Evolutionary conservation across 345 rosid genomes (phyloP), one percentile per base, ranked within the genome.

Genomic region (Eutrema heterophyllum): DNA sequence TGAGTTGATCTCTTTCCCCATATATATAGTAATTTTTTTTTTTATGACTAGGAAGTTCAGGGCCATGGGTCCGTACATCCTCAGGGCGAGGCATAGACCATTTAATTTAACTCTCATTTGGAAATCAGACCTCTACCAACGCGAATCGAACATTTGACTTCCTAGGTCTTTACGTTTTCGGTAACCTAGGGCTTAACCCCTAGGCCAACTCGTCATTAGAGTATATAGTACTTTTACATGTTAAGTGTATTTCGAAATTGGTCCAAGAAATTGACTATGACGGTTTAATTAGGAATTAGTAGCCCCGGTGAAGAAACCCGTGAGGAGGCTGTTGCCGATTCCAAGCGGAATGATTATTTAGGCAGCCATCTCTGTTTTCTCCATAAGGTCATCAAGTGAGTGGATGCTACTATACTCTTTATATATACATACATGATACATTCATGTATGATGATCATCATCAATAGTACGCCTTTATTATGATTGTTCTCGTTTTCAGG

Each of bases 351-450:
- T 16, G 44, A 57, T 74, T 74, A 66, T 66, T 26, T 74, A 0
- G 65, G 77, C 3, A 73, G 71, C 54, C 77, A 73, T 73, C 77
- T 73, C 1, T 73, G 77, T 45, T 65, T 65, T 2, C 50, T 73
- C 41, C 46, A 66, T 5, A 65, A 73, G 5, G 78, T 27, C 39
- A 73, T 73, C 66, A 35, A 15, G 71, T 73, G 60, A 74, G 67
- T 66, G 2, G n/a, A 58, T 57, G 26, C 15, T 32, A 53, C 24
- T 53, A 36, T 53, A 9, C 21, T 52, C 10, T 2, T 9, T 33
- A 0, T 54, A 29, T 5, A 55, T 54, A 33, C 2, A 55, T 39
- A 9, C 14, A 21, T 24, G 14, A 27, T 10, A 50, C 5, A 11
- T 12, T 5, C 33, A 10, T 48, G 24, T 11, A 14, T 1, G 9